A percentile compares a stretch with the other conserved stretches of the same genome.
Evolutionary conservation across 2,329 filamentous ascomycete species (phyloP).

Genomic region (Cercospora sp.): DNA sequence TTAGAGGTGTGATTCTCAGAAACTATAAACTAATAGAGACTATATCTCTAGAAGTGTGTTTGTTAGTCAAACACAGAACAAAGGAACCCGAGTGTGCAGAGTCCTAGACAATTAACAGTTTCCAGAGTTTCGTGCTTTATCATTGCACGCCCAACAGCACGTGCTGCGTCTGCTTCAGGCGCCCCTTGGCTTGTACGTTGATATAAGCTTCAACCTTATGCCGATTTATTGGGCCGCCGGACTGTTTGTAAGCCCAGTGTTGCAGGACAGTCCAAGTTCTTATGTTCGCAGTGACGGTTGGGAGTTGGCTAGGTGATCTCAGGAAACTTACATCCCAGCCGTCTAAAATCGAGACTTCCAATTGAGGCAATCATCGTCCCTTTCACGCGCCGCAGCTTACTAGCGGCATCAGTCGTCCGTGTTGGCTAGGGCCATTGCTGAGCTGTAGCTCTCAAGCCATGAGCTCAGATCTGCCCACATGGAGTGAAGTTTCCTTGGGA

Average conservation of each 20-base stretch:
- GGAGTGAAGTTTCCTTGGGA: not conserved
- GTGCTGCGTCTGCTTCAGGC: not conserved
- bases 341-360: not conserved
- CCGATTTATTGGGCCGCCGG: too few species aligned
- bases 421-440: not conserved
- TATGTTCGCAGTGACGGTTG: too few species aligned
- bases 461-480: not conserved
- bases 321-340: not conserved
- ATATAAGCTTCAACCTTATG: not conserved
- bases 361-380: not conserved
- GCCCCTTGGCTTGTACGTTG: not conserved
- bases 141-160: not conserved
- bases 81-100: too few species aligned
- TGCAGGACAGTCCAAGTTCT: not conserved
- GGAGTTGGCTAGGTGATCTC: not conserved
- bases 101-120: too few species aligned
- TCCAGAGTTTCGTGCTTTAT: not conserved
- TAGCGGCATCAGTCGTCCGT: not conserved
- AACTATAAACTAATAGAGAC: too few species aligned
- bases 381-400: not conserved
- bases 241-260: not conserved
- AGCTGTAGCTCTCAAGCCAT: not conserved
- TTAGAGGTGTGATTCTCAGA: too few species aligned
- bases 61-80: too few species aligned
- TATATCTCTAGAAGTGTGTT: too few species aligned